phyloP scores from a whole-genome alignment of 768 basidiomycete genomes.

The Tephrocybe sp. region DNA sequence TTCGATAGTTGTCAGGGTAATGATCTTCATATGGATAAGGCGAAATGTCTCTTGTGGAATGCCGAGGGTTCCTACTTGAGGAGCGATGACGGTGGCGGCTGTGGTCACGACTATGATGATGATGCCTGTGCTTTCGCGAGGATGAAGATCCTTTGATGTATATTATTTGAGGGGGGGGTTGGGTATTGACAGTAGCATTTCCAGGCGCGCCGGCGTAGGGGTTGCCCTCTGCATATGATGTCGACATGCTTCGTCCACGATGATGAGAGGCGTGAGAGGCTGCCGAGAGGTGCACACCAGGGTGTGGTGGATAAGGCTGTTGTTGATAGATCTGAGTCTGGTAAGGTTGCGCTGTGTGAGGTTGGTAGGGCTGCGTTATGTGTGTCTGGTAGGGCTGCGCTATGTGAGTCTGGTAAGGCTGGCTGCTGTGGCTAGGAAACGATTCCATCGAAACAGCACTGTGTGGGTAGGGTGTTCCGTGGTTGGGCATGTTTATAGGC shows the following conservation, averaged over 20 bases:
- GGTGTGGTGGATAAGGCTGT: conserved; percentile 22
- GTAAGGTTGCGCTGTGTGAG: background rate
- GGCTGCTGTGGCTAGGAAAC: conserved; percentile 16
- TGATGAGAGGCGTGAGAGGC: conserved; percentile 18
- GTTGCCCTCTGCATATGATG: conserved; percentile 29
- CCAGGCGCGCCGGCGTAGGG: conserved; percentile 22
- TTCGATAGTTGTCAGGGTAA: conserved; percentile 12
- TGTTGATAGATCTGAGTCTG: conserved; percentile 18
- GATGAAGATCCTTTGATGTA: conserved; percentile 23
- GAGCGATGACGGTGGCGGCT: conserved; percentile 7
- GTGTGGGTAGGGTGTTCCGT: conserved; percentile 24
- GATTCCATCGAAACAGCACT: conserved; percentile 23
- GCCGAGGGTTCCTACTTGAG: conserved; percentile 24
- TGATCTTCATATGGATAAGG: conserved; percentile 15
- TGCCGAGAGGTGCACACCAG: background rate
- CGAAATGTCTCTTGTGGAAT: conserved; percentile 25
- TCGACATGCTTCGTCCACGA: conserved; percentile 30
- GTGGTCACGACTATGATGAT: conserved; percentile 25
- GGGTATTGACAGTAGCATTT: conserved; percentile 16
- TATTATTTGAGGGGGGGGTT: conserved; percentile 24
- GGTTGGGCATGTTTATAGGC: conserved; percentile 19
- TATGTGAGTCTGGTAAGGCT: background rate
- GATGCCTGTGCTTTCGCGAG: conserved; percentile 29
- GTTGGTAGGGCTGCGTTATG: background rate
- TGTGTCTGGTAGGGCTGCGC: conserved; percentile 4